phyloP scores from a whole-genome alignment of 352 stramenopile species.

The Globisporangium splendens region DNA sequence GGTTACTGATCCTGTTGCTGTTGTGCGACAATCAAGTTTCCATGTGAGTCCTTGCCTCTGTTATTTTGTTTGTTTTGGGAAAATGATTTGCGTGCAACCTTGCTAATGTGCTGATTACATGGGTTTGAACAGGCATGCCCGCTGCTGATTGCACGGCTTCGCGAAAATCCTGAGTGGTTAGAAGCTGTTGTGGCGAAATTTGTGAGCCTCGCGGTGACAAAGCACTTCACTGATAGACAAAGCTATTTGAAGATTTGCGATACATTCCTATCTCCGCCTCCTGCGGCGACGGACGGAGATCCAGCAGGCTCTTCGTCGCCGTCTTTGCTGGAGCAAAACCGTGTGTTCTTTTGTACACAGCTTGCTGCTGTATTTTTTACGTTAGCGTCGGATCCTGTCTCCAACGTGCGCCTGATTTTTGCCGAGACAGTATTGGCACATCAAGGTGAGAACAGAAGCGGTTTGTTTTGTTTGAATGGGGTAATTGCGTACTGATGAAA shows the following conservation, averaged over 20 bases:
- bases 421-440: slow-evolving; percentile 42
- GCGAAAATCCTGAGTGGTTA: slow-evolving; percentile 43
- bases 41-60: slow-evolving; percentile 19
- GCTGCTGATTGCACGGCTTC: slow-evolving; percentile 48
- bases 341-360: slow-evolving; percentile 46
- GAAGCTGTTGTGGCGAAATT: slow-evolving; percentile 46
- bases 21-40: slow-evolving; percentile 71
- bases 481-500: background rate
- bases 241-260: slow-evolving; percentile 64
- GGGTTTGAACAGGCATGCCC: slow-evolving; percentile 44
- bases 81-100: background rate
- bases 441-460: slow-evolving; percentile 22
- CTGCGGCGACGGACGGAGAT: background rate
- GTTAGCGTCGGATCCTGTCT: slow-evolving; percentile 58
- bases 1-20: slow-evolving; percentile 67
- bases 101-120: slow-evolving; percentile 8
- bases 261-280: slow-evolving; percentile 46
- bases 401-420: slow-evolving; percentile 71
- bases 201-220: slow-evolving; percentile 43
- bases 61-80: no score
- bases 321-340: slow-evolving; percentile 3
- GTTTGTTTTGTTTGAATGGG: background rate
- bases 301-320: background rate
- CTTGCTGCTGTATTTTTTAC: slow-evolving; percentile 52
- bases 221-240: slow-evolving; percentile 62